A percentile compares a stretch with the other conserved stretches of the same genome.
phyloP scores from a whole-genome alignment of 208 protist genomes.

The Crithidia acanthocephali region DNA sequence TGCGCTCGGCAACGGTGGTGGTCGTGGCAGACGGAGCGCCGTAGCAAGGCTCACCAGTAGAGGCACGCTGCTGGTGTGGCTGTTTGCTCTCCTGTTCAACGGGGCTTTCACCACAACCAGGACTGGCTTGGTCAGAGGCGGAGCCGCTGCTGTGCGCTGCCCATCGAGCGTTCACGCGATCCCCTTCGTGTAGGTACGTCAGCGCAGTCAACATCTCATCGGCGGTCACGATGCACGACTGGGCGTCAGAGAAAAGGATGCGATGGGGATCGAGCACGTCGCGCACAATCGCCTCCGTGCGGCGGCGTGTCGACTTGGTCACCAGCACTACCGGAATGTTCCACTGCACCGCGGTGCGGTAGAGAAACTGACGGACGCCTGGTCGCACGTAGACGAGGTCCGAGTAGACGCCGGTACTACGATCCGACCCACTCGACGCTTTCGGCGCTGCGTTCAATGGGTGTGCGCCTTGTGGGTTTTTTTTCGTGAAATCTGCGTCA shows the following conservation, averaged over 20 bases:
- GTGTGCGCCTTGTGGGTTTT: neutral
- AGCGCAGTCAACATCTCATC: constrained; percentile 29
- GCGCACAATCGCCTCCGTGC: constrained; percentile 67
- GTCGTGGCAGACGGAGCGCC: neutral
- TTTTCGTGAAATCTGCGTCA: neutral
- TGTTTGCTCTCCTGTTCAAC: too few relatives aligned
- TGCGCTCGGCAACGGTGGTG: constrained; percentile 14
- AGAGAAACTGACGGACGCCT: constrained; percentile 59
- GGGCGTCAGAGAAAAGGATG: constrained; percentile 48
- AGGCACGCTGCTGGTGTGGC: neutral
- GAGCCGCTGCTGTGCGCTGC: too few relatives aligned
- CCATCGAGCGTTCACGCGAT: too few relatives aligned
- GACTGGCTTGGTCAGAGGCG: too few relatives aligned
- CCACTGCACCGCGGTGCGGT: constrained; percentile 60
- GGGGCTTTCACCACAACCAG: too few relatives aligned
- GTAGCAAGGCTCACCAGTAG: neutral
- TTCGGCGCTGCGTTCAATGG: neutral
- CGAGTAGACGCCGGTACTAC: constrained; percentile 7
- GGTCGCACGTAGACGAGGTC: constrained; percentile 78
- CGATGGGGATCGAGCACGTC: constrained; percentile 62
- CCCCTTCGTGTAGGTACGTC: too few relatives aligned
- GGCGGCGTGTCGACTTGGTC: constrained; percentile 64
- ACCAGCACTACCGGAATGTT: constrained; percentile 78
- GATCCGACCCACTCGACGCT: neutral
- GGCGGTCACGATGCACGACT: constrained; percentile 27